These are phyloP conservation scores for Closterium sp. DNA, from an alignment of 139 green algal genomes.

Conservation along the genomic window DNA sequence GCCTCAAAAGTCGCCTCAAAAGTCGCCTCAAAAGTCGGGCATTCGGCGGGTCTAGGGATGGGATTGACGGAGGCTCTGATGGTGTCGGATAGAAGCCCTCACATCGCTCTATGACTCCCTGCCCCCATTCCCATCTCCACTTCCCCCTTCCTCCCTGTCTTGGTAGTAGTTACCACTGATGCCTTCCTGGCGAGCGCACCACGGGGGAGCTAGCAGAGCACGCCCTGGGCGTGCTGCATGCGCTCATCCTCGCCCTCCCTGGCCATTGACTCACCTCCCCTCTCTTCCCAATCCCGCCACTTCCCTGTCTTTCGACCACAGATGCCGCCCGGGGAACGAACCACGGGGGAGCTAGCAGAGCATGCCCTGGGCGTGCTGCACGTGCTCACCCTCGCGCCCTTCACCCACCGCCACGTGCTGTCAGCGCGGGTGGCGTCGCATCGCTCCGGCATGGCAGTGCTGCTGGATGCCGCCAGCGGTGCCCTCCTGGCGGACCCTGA, in stretches of 20 bases:
- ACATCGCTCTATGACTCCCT: no score
- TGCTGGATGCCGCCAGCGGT: conserved; percentile 58
- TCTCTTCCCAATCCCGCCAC: neutral
- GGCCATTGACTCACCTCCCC: conserved; percentile 46
- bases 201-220: conserved; percentile 58
- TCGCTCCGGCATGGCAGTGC: conserved; percentile 55
- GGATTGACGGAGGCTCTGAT: no score
- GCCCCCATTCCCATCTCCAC: neutral
- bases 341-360: conserved; percentile 58
- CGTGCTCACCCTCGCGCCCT: conserved; percentile 62
- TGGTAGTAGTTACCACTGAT: conserved; percentile 10
- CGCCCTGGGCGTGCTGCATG: conserved; percentile 59
- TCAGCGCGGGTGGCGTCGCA: conserved; percentile 20
- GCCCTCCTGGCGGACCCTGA: conserved; percentile 58
- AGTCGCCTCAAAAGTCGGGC: no score
- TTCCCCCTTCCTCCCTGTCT: neutral
- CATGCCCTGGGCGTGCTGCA: conserved; percentile 61
- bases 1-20: no score
- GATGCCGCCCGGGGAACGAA: conserved; percentile 51
- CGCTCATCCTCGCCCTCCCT: conserved; percentile 64
- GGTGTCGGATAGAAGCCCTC: no score
- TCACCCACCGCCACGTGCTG: conserved; percentile 42
- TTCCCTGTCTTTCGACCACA: conserved; percentile 26
- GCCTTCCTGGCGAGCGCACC: conserved; percentile 55
- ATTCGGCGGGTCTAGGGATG: no score